Evolutionary conservation across 2,329 filamentous ascomycete species (phyloP).

Genomic region (Pestalotiopsis sp.): DNA sequence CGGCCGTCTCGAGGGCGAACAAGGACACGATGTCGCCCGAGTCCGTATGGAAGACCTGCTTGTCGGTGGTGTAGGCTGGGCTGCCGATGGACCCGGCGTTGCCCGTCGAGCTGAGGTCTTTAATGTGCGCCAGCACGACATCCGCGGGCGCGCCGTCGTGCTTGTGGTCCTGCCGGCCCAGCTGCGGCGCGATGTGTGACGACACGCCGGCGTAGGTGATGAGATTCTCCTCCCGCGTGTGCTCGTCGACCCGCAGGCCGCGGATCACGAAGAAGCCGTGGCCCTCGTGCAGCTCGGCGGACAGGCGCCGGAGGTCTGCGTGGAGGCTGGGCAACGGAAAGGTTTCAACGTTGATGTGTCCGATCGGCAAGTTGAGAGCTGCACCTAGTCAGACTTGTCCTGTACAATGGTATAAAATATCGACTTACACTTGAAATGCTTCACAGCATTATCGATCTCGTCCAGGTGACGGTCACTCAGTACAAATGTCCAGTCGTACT

Average conservation of each 20-base stretch:
- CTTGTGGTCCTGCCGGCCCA: conserved; percentile 55
- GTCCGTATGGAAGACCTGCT: conserved; percentile 67
- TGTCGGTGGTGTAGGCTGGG: conserved; percentile 62
- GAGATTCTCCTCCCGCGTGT: conserved; percentile 59
- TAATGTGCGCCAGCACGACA: conserved; percentile 63
- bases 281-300: conserved; percentile 57
- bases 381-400: background rate
- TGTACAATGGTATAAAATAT: background rate
- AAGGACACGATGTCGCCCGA: conserved; percentile 61
- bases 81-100: conserved; percentile 50
- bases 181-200: conserved; percentile 56
- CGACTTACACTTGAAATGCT: conserved; percentile 43
- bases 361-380: conserved; percentile 41
- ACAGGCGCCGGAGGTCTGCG: conserved; percentile 50
- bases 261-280: conserved; percentile 65
- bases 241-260: conserved; percentile 55
- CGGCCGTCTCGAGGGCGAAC: conserved; percentile 55
- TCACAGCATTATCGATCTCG: conserved; percentile 49
- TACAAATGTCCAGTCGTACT: conserved; percentile 56
- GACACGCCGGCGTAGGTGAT: conserved; percentile 64
- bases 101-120: conserved; percentile 50
- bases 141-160: conserved; percentile 49
- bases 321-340: conserved; percentile 60
- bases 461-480: conserved; percentile 48
- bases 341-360: conserved; percentile 48